These are phyloP conservation scores for Macrocybe gigantea DNA, from an alignment of 768 basidiomycete species.

Conservation along the genomic window DNA sequence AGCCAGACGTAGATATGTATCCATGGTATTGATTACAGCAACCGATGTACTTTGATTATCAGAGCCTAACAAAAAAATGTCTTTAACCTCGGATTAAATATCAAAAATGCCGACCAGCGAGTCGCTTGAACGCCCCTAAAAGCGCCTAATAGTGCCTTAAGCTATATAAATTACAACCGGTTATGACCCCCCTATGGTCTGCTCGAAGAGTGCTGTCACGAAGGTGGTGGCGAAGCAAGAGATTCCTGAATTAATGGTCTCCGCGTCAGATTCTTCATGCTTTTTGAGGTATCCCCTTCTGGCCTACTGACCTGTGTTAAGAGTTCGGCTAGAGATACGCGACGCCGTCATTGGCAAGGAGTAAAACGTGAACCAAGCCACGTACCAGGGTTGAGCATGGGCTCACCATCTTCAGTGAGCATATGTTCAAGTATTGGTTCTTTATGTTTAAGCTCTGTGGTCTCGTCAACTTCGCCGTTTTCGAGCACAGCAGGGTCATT, in stretches of 20 bases:
- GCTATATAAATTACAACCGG: too few species aligned
- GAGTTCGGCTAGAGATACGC: conserved; percentile 40
- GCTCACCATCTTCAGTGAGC: conserved; percentile 58
- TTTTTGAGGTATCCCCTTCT: background rate
- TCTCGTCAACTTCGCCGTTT: conserved; percentile 27
- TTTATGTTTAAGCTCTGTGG: conserved; percentile 26
- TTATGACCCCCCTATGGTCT: too few species aligned
- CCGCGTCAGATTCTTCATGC: background rate
- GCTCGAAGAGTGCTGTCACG: conserved; percentile 19
- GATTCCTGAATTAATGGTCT: conserved; percentile 38
- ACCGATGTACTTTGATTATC: too few species aligned
- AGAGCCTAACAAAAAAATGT: too few species aligned
- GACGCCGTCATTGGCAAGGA: conserved; percentile 3
- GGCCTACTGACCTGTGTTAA: conserved; percentile 49
- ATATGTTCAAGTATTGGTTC: conserved; percentile 36
- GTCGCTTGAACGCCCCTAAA: too few species aligned
- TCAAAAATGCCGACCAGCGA: too few species aligned
- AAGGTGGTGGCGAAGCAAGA: conserved; percentile 65
- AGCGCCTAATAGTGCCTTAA: too few species aligned
- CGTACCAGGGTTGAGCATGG: conserved; percentile 65
- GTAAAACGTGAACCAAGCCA: conserved; percentile 5
- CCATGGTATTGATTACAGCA: too few species aligned
- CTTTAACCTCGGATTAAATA: too few species aligned
- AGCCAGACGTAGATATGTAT: too few species aligned
- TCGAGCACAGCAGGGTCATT: conserved; percentile 11